These are phyloP conservation scores for Ligustrum vulgare DNA, from an alignment of 257 asterid species.

Conservation along the genomic window DNA sequence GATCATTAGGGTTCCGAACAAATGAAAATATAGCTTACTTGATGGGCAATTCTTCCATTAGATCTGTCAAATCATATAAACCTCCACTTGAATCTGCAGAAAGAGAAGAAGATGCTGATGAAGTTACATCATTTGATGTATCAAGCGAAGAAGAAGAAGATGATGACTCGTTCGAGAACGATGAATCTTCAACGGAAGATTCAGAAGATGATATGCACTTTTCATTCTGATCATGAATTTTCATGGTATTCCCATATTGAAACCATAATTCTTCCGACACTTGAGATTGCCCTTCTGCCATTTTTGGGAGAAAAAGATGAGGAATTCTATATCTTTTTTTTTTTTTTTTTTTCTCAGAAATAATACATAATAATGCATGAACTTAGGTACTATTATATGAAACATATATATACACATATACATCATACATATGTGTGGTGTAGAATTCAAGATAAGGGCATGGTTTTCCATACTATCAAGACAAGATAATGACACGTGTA, in stretches of 20 bases:
- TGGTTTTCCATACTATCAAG: constrained; percentile 3
- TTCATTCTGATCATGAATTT: constrained; percentile 14
- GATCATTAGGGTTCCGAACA: background rate
- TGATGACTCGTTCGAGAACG: constrained; percentile 48
- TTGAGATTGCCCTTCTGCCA: constrained; percentile 45
- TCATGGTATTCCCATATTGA: constrained; percentile 17
- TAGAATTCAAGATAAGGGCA: constrained; percentile 15
- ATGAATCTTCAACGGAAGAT: constrained; percentile 53
- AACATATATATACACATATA: constrained; percentile 25
- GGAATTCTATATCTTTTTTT: background rate
- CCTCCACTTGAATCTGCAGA: constrained; percentile 42
- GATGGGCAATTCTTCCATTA: constrained; percentile 83
- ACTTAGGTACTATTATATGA: constrained; percentile 20
- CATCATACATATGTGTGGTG: constrained; percentile 14
- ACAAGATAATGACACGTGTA: constrained; percentile 35
- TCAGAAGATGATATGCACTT: constrained; percentile 28
- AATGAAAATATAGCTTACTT: constrained; percentile 45
- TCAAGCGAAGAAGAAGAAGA: constrained; percentile 48
- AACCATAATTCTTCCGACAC: constrained; percentile 48
- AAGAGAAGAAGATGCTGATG: constrained; percentile 34
- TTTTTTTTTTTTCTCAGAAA: background rate
- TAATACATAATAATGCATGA: constrained; percentile 21
- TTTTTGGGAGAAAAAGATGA: background rate
- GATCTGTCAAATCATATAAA: constrained; percentile 53
- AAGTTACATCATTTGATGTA: constrained; percentile 64